phyloP scores from a whole-genome alignment of 352 stramenopile species.

The Stramenopiles sp. region DNA sequence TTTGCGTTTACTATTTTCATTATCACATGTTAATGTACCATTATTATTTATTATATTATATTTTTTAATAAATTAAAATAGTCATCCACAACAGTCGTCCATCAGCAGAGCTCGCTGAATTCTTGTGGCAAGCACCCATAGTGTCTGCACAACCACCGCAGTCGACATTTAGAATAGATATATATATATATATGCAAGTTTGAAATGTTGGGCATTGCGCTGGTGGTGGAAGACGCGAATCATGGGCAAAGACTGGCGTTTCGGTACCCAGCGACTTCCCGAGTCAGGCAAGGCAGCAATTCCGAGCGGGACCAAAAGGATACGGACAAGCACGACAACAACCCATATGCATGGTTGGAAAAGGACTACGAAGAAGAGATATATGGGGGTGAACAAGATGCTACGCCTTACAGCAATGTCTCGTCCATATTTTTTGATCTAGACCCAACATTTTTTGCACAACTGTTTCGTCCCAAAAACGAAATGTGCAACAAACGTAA shows the following conservation, averaged over 20 bases:
- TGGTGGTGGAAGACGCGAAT: conserved; percentile 63
- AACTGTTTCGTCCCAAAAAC: conserved; percentile 63
- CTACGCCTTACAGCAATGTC: neutral
- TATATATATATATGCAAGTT: too few relatives aligned
- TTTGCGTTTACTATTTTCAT: too few relatives aligned
- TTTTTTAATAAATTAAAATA: too few relatives aligned
- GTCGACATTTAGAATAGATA: too few relatives aligned
- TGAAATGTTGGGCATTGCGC: conserved; percentile 38
- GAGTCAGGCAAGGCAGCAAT: conserved; percentile 25
- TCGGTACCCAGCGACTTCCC: conserved; percentile 42
- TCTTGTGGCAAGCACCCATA: too few relatives aligned
- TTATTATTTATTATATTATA: too few relatives aligned
- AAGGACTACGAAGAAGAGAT: neutral
- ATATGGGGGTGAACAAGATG: neutral
- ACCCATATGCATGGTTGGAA: neutral
- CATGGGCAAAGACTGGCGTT: conserved; percentile 61
- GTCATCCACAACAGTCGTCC: too few relatives aligned
- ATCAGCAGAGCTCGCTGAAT: too few relatives aligned
- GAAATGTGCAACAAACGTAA: conserved; percentile 46
- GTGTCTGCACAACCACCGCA: too few relatives aligned
- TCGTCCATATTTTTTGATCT: conserved; percentile 38
- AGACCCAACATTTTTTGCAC: conserved; percentile 44
- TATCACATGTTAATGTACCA: too few relatives aligned
- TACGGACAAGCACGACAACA: neutral
- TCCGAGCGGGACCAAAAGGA: conserved; percentile 28